Evolutionary conservation across 208 protist species (phyloP), one percentile per base, ranked within the genome.

Genomic region (Strigomonas oncopelti): DNA sequence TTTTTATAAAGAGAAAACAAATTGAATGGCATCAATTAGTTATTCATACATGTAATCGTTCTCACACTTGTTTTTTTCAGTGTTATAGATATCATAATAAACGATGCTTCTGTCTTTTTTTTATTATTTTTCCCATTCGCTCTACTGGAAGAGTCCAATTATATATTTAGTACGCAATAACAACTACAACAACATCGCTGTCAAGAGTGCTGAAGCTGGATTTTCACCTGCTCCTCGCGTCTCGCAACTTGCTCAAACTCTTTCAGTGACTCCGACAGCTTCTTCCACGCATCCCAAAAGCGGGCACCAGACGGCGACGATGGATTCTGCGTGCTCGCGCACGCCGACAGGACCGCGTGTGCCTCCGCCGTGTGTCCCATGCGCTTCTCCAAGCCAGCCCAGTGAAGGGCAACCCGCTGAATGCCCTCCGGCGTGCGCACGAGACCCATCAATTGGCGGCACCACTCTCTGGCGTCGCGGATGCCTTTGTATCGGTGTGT

Each of bases 221-320:
- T 53, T 32, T 63, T 34, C 24, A 24, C 31, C 45, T 71, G 29
- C 53, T 77, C 74, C 1, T 54, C 65, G 53, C 79, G 88, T 38
- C 81, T 79, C 31, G 79, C 67, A 34, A 94, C 83, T 51, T 71
- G 75, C 62, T 88, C 84, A 38, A 92, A 90, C 72, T 91, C 80
- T 18, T 68, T 68, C 56, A 83, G 64, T 28, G 64, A 77, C 28
- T 63, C 69, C 56, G 86, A 95, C 51, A 89, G 81, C 0, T 80
- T 84, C 59, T 92, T 83, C 87, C 89, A 95, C 38, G 87, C 65
- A 20, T 66, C 66, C 87, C 89, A 95, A 68, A 87, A 95, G 25
- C 80, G 67, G 45, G 71, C 59, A 18, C 86, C 89, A 59, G 84
- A 75, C 16, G 61, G 32, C 29, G 72, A 84, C 9, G 57, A 51